Evolutionary conservation across 2,329 filamentous ascomycete species (phyloP).

Genomic region (Aurifilum marmelostoma): DNA sequence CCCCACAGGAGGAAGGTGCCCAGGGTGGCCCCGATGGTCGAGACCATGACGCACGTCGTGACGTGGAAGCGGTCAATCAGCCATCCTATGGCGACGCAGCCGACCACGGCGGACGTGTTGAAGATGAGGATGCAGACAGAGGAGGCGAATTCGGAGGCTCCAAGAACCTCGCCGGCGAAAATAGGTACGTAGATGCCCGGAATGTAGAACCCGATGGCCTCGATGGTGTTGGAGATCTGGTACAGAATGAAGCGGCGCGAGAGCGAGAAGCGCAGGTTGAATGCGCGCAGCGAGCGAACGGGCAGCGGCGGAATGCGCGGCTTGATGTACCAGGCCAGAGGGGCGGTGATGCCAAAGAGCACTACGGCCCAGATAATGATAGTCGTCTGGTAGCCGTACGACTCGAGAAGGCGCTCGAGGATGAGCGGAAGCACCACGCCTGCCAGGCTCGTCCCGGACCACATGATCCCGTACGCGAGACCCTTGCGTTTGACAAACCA

Average conservation of each 20-base stretch:
- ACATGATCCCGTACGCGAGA: conserved; percentile 67
- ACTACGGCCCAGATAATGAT: conserved; percentile 57
- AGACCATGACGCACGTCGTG: conserved; percentile 60
- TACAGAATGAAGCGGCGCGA: conserved; percentile 60
- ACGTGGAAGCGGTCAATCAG: conserved; percentile 58
- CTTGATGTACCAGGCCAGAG: conserved; percentile 61
- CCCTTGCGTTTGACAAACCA: conserved; percentile 64
- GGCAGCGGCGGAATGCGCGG: conserved; percentile 54
- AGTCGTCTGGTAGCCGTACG: conserved; percentile 56
- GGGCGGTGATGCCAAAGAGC: conserved; percentile 54
- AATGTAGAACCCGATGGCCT: conserved; percentile 65
- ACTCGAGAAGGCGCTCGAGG: conserved; percentile 53
- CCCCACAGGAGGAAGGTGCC: conserved; percentile 67
- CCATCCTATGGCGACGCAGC: conserved; percentile 60
- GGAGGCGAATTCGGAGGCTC: conserved; percentile 51
- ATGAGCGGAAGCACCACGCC: conserved; percentile 57
- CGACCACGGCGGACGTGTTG: conserved; percentile 63
- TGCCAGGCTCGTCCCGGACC: conserved; percentile 56
- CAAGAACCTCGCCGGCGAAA: conserved; percentile 55
- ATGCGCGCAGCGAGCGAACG: conserved; percentile 41
- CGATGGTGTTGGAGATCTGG: conserved; percentile 59
- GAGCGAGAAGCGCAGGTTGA: conserved; percentile 54
- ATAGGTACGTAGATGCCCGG: conserved; percentile 65
- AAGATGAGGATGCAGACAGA: conserved; percentile 62
- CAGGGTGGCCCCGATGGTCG: conserved; percentile 57